Conservation (phyloP, 371 early-diverging fungal genomes). For the Haplosporangium sp. region DNA sequence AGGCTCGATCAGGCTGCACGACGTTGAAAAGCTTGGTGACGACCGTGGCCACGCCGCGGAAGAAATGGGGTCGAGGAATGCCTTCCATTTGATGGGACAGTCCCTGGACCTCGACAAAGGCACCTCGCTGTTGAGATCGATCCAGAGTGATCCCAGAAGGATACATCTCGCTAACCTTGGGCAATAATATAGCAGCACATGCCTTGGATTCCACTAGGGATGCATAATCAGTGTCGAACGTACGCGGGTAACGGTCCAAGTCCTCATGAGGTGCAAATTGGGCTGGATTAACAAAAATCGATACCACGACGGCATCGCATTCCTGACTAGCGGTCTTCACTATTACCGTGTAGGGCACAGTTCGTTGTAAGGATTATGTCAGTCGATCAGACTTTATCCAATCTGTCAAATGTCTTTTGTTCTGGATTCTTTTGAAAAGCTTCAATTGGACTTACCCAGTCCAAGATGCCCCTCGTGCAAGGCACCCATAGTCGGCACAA, state of each 20-base stretch:
- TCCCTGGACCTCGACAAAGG: constrained; percentile 94
- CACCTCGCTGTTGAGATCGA: constrained; percentile 79
- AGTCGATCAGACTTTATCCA: not conserved
- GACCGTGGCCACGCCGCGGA: constrained; percentile 97
- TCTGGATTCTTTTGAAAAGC: not conserved
- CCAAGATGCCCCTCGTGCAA: constrained; percentile 90
- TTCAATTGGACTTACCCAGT: constrained; percentile 63
- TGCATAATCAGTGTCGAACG: constrained; percentile 78
- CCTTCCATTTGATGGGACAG: constrained; percentile 94
- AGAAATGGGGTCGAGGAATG: constrained; percentile 92
- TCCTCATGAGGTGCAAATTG: constrained; percentile 98
- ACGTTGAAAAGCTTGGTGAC: constrained; percentile 94
- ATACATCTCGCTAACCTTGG: constrained; percentile 91
- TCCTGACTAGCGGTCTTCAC: constrained; percentile 69
- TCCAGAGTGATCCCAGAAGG: constrained; percentile 89
- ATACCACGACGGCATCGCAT: constrained; percentile 80
- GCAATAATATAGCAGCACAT: constrained; percentile 79
- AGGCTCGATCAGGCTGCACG: constrained; percentile 85
- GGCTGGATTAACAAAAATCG: constrained; percentile 97
- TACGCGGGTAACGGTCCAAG: constrained; percentile 91
- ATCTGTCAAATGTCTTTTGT: not conserved
- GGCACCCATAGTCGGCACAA: constrained; percentile 94
- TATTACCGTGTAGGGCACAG: no score
- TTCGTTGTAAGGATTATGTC: no score
- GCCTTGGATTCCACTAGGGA: constrained; percentile 62